Base-by-base conservation (phyloP, 176 grass and related monocot genomes). In the Bolboschoenus planiculmis region DNA sequence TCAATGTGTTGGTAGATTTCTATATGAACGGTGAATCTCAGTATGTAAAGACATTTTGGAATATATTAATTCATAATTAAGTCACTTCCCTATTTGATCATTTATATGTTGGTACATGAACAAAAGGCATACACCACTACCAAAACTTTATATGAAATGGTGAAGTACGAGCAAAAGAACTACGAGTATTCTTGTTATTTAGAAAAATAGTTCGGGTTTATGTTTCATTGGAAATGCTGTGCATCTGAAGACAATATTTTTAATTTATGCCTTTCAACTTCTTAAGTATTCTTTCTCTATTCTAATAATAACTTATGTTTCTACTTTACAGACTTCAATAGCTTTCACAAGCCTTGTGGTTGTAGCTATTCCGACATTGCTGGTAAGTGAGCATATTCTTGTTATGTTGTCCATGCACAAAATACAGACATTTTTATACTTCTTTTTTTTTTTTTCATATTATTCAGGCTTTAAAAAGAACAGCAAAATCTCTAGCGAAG, bases 401-500 rank as follows among this genome's bases (percentile, higher is more conserved):
- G 15, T 54, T 67, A 30, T 42, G 48, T 14, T 40, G 51, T 65
- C 57, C 62, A 59, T 3, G 36, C 46, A 79, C 16, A 0, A 64
- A 6, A 20, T 34, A 9, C n/a, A 54, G 57, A 23, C 51, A 57
- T 62, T 62, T 47, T 74, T 87, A 39, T 55, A 4, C 5, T 57
- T 18, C 10, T 10, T 1, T 1, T 21, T n/a, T n/a, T 21, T 21
- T 44, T 31, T 80, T 83, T 36, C 39, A 15, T 85, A 34, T 80
- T 92, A 50, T 76, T 71, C 75, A 93, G 91, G 93, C 91, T 78
- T 89, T 97, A 85, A 93, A 85, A 78, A 92, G 91, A 93, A 88
- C 90, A 0, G 88, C 93, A 24, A 85, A 77, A 87, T 93, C 91
- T 84, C 88, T 93, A 84, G 79, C 85, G 60, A 86, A 85, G 85